A percentile compares a stretch with the other conserved stretches of the same genome.
phyloP scores from a whole-genome alignment of 768 basidiomycete species.

The Mycena latifolia region DNA sequence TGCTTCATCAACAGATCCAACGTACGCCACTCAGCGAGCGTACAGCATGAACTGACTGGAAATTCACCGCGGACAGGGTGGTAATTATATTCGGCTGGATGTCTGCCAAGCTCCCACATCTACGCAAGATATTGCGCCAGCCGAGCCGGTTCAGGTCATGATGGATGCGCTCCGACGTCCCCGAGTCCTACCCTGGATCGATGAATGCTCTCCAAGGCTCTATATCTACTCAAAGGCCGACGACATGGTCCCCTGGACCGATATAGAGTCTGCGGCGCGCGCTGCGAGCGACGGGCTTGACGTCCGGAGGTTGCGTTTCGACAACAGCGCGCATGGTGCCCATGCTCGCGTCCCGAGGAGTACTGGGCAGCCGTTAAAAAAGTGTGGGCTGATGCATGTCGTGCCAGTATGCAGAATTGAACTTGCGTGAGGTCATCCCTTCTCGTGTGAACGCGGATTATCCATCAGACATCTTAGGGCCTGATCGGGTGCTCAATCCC shows the following conservation, averaged over 20 bases:
- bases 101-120: conserved; percentile 55
- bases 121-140: conserved; percentile 52
- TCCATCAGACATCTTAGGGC: too few relatives aligned
- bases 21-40: conserved; percentile 2
- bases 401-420: background rate
- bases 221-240: conserved; percentile 62
- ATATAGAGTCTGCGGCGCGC: conserved; percentile 53
- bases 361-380: conserved; percentile 57
- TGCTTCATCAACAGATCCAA: conserved; percentile 14
- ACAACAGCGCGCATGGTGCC: conserved; percentile 57
- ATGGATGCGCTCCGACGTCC: conserved; percentile 43
- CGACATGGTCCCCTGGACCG: conserved; percentile 49
- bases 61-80: background rate
- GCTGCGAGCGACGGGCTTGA: conserved; percentile 48
- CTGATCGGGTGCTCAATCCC: too few relatives aligned
- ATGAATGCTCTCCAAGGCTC: conserved; percentile 52
- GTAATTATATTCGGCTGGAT: conserved; percentile 51
- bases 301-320: conserved; percentile 52
- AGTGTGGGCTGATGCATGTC: conserved; percentile 53
- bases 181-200: conserved; percentile 55
- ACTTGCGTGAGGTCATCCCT: background rate
- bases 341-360: conserved; percentile 57
- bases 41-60: conserved; percentile 21
- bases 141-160: conserved; percentile 42
- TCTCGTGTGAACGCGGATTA: too few relatives aligned